Evolutionary conservation across 2,329 filamentous ascomycete species (phyloP).

Genomic region (Fusarium annulatum): DNA sequence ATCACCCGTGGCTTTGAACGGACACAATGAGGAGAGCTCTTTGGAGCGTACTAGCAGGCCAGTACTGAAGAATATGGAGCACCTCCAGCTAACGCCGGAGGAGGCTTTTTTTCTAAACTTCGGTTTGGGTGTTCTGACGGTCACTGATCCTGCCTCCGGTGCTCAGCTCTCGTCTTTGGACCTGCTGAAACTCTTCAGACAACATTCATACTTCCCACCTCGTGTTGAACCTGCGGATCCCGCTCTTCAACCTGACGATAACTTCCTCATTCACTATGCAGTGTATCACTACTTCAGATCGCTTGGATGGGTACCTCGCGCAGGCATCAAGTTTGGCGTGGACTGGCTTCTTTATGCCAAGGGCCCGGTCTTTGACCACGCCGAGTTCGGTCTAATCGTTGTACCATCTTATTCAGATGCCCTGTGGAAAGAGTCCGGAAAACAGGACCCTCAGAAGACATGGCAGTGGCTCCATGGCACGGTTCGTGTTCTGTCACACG

Average conservation of each 20-base stretch:
- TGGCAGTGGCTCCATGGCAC: slow-evolving; percentile 92
- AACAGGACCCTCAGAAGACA: slow-evolving; percentile 60
- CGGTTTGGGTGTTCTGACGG: slow-evolving; percentile 76
- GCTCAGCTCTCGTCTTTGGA: slow-evolving; percentile 62
- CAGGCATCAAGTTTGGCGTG: slow-evolving; percentile 93
- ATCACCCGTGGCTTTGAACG: slow-evolving; percentile 13
- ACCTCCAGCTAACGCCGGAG: slow-evolving; percentile 90
- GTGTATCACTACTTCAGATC: slow-evolving; percentile 97
- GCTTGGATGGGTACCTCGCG: slow-evolving; percentile 91
- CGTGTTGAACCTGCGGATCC: slow-evolving; percentile 50
- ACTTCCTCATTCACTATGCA: slow-evolving; percentile 86
- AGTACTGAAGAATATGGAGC: slow-evolving; percentile 70
- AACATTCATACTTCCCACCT: slow-evolving; percentile 76
- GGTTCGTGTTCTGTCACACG: slow-evolving; percentile 89
- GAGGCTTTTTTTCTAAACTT: slow-evolving; percentile 93
- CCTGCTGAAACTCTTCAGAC: slow-evolving; percentile 75
- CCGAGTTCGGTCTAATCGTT: slow-evolving; percentile 89
- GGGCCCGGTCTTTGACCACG: slow-evolving; percentile 93
- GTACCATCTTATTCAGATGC: slow-evolving; percentile 82
- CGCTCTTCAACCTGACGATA: slow-evolving; percentile 76
- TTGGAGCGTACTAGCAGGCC: not conserved
- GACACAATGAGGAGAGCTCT: not conserved
- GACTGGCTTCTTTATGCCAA: slow-evolving; percentile 96
- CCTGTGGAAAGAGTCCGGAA: slow-evolving; percentile 74
- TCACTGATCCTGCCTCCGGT: slow-evolving; percentile 64